Evolutionary conservation across 306 rosid genomes (phyloP).

Genomic region (Inga laurina): DNA sequence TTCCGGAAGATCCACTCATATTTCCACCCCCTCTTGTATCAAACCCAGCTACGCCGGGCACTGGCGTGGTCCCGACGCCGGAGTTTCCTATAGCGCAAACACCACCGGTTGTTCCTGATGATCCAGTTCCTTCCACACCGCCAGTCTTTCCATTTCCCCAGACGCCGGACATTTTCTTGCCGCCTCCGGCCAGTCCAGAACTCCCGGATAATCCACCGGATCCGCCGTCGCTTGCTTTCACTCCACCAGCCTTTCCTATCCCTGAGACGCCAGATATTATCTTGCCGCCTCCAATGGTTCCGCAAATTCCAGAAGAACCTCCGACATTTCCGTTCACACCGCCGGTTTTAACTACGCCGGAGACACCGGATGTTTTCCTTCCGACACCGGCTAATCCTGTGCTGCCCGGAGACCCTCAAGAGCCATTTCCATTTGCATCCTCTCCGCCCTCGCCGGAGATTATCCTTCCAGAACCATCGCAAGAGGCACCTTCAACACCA

Average conservation of each 20-base stretch:
- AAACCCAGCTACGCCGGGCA: slow-evolving; percentile 43
- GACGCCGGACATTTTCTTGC: not conserved
- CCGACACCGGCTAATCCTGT: slow-evolving; percentile 37
- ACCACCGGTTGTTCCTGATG: not conserved
- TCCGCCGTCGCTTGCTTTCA: not conserved
- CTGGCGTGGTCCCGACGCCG: slow-evolving; percentile 22
- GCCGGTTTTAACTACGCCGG: slow-evolving; percentile 17
- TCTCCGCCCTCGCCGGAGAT: slow-evolving; percentile 27
- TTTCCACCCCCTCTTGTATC: slow-evolving; percentile 42
- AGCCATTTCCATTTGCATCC: slow-evolving; percentile 4
- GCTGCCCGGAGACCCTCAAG: slow-evolving; percentile 25
- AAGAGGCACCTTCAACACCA: slow-evolving; percentile 27
- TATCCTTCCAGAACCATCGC: slow-evolving; percentile 35
- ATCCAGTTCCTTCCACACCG: not conserved
- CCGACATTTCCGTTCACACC: not conserved
- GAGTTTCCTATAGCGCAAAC: not conserved
- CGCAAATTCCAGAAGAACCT: slow-evolving; percentile 45
- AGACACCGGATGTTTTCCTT: slow-evolving; percentile 26
- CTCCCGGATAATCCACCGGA: not conserved
- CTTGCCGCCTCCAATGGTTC: slow-evolving; percentile 35
- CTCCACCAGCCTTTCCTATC: not conserved
- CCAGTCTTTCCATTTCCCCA: not conserved
- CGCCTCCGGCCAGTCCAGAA: not conserved
- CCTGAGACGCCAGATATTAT: slow-evolving; percentile 24
- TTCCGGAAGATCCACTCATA: slow-evolving; percentile 37